phyloP scores from a whole-genome alignment of 768 basidiomycete genomes.

The Tylopilus sp. region DNA sequence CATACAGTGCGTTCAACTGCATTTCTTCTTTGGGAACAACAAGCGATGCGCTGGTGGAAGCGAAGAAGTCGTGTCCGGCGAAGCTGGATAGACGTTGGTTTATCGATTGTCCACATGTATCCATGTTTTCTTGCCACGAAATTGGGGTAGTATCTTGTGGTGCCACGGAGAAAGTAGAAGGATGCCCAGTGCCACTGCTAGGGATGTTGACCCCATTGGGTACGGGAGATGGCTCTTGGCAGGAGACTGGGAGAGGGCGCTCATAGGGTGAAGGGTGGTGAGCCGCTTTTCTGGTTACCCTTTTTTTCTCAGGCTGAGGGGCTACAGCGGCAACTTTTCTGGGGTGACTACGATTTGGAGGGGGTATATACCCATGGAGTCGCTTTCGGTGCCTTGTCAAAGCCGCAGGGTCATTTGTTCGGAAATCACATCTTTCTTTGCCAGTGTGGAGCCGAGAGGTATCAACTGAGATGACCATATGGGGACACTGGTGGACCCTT shows the following conservation, averaged over 20 bases:
- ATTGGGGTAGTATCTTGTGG: background rate
- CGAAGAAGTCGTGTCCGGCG: background rate
- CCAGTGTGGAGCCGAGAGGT: background rate
- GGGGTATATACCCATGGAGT: constrained; percentile 21
- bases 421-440: constrained; percentile 15
- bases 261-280: background rate
- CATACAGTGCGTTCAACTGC: constrained; percentile 4
- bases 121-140: background rate
- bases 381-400: constrained; percentile 25
- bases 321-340: background rate
- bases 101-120: background rate
- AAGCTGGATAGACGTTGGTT: no score
- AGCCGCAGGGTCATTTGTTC: constrained; percentile 25
- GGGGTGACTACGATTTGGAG: background rate
- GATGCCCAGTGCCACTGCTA: background rate
- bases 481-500: constrained; percentile 15
- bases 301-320: background rate
- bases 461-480: background rate
- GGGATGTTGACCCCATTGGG: background rate
- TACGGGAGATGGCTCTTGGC: background rate
- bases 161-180: background rate
- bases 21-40: constrained; percentile 2
- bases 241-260: background rate
- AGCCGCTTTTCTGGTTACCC: background rate
- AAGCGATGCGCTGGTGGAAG: background rate